These are phyloP conservation scores for Lolium multiflorum DNA, from an alignment of 176 grass and related monocot species.

Conservation along the genomic window DNA sequence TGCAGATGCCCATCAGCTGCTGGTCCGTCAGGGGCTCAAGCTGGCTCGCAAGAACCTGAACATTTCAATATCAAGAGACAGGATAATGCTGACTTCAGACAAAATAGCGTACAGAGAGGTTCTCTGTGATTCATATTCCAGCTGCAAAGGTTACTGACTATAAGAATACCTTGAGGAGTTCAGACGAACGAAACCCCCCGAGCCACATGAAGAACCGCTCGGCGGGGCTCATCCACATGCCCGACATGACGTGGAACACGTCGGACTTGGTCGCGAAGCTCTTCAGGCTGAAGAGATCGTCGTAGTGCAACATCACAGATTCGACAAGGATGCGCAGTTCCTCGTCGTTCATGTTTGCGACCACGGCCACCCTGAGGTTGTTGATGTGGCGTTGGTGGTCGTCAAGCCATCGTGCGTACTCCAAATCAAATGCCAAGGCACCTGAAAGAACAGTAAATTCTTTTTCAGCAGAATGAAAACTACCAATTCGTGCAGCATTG, in stretches of 20 bases:
- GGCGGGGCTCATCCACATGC: conserved; percentile 89
- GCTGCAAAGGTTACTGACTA: background rate
- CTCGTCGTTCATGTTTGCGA: conserved; percentile 55
- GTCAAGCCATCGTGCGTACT: conserved; percentile 92
- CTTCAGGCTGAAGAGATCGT: conserved; percentile 82
- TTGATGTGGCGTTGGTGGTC: conserved; percentile 79
- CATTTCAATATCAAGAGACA: background rate
- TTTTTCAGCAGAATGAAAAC: background rate
- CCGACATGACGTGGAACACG: conserved; percentile 89
- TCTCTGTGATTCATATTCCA: background rate
- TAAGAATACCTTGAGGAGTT: conserved; percentile 64
- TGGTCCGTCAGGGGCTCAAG: conserved; percentile 78
- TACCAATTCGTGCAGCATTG: background rate
- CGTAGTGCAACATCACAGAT: conserved; percentile 68
- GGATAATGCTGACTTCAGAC: background rate
- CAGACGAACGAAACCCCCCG: conserved; percentile 86
- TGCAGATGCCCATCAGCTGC: conserved; percentile 90
- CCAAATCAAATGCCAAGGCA: conserved; percentile 71
- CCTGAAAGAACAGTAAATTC: conserved; percentile 25
- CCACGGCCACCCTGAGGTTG: conserved; percentile 71
- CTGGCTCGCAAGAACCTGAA: conserved; percentile 63
- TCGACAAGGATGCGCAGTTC: conserved; percentile 75
- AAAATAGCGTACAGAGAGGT: background rate
- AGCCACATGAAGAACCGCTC: conserved; percentile 99
- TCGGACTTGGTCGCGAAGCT: conserved; percentile 61